Evolutionary conservation across 306 rosid species (phyloP).

Genomic region (Rubus parviflorus): DNA sequence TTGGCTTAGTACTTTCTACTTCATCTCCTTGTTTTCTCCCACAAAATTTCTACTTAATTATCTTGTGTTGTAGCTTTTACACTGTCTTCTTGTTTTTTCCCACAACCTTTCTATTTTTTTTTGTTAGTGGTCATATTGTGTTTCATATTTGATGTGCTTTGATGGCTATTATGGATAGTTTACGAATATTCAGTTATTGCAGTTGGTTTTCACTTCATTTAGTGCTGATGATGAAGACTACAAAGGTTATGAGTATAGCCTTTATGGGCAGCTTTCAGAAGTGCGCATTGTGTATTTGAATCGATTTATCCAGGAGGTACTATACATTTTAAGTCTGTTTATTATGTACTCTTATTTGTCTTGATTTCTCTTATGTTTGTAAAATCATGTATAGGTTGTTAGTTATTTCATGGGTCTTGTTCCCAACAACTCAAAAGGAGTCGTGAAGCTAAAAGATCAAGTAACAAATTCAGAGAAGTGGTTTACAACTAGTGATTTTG

Average conservation of each 20-base stretch:
- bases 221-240: conserved; percentile 78
- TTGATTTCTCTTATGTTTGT: conserved; percentile 17
- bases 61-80: too few relatives aligned
- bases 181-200: conserved; percentile 36
- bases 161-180: conserved; percentile 24
- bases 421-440: conserved; percentile 69
- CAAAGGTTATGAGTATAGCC: conserved; percentile 85
- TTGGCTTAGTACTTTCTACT: not conserved
- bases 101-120: not conserved
- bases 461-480: conserved; percentile 89
- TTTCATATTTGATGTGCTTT: not conserved
- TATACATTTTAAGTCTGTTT: conserved; percentile 15
- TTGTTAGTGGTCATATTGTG: conserved; percentile 1
- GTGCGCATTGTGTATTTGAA: conserved; percentile 89
- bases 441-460: conserved; percentile 80
- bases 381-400: conserved; percentile 57
- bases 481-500: conserved; percentile 88
- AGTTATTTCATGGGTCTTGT: conserved; percentile 94
- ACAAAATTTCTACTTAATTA: not conserved
- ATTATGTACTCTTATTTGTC: not conserved
- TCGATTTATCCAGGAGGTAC: conserved; percentile 95
- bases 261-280: conserved; percentile 91
- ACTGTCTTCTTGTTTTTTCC: not conserved
- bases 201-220: conserved; percentile 85
- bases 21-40: not conserved